Evolutionary conservation across 495 filamentous ascomycete species (phyloP), one percentile per base, ranked within the genome.

Genomic region (Penicillium canescens): DNA sequence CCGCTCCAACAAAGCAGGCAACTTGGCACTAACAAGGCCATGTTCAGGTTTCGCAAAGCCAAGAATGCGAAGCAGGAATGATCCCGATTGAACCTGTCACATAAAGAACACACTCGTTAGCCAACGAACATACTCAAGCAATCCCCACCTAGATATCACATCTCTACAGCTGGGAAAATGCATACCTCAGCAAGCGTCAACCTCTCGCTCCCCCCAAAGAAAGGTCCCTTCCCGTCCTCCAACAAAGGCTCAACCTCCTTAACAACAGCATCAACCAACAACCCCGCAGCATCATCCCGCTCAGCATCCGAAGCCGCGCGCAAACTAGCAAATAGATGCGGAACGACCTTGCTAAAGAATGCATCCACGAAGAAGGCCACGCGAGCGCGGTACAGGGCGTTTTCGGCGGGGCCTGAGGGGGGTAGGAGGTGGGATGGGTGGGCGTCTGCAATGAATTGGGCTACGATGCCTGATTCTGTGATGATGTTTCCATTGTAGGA

Each of bases 211-310:
- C 91, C 91, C n/a, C 85, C 86, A 71, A 94, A 96, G 74, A 87
- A 96, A 0, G 90, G 91, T 0, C 63, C 78, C 6, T 86, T 86
- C 28, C 83, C 82, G 6, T 55, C 51, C 21, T 55, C 61, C 21
- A 96, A 69, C 24, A 88, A 65, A 2, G 88, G 88, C 70, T 90
- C 89, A 46, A 96, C 70, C 59, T 96, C 88, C 69, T 87, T 91
- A 44, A 81, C 77, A 14, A 89, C 66, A 4, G 73, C 73, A 9
- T 74, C 78, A 4, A 87, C 67, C 26, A 79, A 47, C 23, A 63
- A 61, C 44, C 68, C 53, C 1, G 58, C 66, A 0, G 67, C 52
- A 20, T 64, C 62, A 39, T 72, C 66, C 18, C 72, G 72, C 40
- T 74, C 76, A n/a, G 68, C 65, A 10, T 65, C 67, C 13, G 55